Evolutionary conservation across 805 yeast genomes (phyloP).

Genomic region (Metschnikowia baotianmanensis): DNA sequence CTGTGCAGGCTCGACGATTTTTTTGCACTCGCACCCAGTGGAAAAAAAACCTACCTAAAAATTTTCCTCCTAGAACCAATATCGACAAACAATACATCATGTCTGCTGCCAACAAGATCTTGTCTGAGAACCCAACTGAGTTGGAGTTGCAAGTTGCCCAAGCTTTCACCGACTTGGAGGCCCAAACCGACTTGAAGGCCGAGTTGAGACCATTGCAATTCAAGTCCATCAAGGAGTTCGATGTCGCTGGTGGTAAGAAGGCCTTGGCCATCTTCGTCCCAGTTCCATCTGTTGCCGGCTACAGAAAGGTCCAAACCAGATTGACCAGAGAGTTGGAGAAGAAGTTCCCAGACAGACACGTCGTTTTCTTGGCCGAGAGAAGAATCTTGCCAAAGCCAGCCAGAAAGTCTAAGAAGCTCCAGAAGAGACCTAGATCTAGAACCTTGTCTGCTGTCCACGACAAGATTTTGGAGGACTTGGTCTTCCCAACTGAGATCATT

Average conservation of each 20-base stretch:
- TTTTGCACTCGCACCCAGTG: slow-evolving; percentile 15
- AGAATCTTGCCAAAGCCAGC: slow-evolving; percentile 99
- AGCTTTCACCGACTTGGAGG: slow-evolving; percentile 96
- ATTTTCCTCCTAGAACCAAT: slow-evolving; percentile 15
- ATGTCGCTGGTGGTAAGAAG: slow-evolving; percentile 97
- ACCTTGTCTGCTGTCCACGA: slow-evolving; percentile 98
- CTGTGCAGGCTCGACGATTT: slow-evolving; percentile 14
- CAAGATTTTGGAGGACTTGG: slow-evolving; percentile 97
- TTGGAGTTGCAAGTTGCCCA: slow-evolving; percentile 99
- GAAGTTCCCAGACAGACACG: slow-evolving; percentile 99
- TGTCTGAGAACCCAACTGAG: slow-evolving; percentile 94
- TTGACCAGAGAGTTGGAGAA: slow-evolving; percentile 99
- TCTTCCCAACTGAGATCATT: slow-evolving; percentile 98
- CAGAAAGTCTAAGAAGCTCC: slow-evolving; percentile 88
- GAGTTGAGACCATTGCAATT: slow-evolving; percentile 98
- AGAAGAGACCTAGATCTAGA: slow-evolving; percentile 99
- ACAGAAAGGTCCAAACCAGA: slow-evolving; percentile 97
- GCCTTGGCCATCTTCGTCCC: slow-evolving; percentile 98
- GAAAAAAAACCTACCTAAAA: slow-evolving; percentile 14
- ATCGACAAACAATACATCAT: slow-evolving; percentile 43
- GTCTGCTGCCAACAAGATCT: slow-evolving; percentile 97
- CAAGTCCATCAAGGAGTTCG: slow-evolving; percentile 97
- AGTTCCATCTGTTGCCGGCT: slow-evolving; percentile 85
- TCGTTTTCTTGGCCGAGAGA: slow-evolving; percentile 98
- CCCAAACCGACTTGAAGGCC: slow-evolving; percentile 94